phyloP scores from a whole-genome alignment of 495 filamentous ascomycete species.

The Hyaloscypha bicolor region DNA sequence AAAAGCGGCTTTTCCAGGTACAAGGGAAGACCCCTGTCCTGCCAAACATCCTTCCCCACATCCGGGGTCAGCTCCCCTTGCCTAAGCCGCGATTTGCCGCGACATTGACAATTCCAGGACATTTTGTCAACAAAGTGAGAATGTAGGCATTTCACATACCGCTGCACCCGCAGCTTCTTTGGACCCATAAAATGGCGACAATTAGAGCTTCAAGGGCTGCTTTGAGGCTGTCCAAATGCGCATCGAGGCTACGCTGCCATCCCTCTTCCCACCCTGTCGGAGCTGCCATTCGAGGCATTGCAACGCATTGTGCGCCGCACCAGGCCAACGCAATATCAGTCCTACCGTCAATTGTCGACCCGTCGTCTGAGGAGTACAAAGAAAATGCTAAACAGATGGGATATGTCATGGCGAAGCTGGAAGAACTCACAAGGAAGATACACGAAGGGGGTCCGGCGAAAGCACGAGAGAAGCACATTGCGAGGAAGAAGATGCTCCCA shows the following conservation, averaged over 20 bases:
- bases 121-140: not conserved
- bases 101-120: not conserved
- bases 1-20: constrained; percentile 6
- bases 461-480: constrained; percentile 85
- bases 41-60: constrained; percentile 12
- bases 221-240: constrained; percentile 16
- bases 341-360: constrained; percentile 75
- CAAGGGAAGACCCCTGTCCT: not conserved
- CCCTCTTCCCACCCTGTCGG: constrained; percentile 3
- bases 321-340: constrained; percentile 77
- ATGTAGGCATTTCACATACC: constrained; percentile 18
- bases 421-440: constrained; percentile 68
- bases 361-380: constrained; percentile 72
- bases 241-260: constrained; percentile 9
- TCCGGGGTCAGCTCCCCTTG: not conserved
- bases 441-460: constrained; percentile 79
- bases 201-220: constrained; percentile 25
- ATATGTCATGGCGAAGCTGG: constrained; percentile 65
- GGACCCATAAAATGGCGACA: constrained; percentile 25
- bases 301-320: constrained; percentile 66
- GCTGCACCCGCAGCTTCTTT: constrained; percentile 18
- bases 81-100: constrained; percentile 24
- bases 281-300: constrained; percentile 40
- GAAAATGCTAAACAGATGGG: constrained; percentile 83
- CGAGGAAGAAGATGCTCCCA: constrained; percentile 90